Evolutionary conservation across 2,329 filamentous ascomycete species (phyloP).

Genomic region (Fusarium coffeatum): DNA sequence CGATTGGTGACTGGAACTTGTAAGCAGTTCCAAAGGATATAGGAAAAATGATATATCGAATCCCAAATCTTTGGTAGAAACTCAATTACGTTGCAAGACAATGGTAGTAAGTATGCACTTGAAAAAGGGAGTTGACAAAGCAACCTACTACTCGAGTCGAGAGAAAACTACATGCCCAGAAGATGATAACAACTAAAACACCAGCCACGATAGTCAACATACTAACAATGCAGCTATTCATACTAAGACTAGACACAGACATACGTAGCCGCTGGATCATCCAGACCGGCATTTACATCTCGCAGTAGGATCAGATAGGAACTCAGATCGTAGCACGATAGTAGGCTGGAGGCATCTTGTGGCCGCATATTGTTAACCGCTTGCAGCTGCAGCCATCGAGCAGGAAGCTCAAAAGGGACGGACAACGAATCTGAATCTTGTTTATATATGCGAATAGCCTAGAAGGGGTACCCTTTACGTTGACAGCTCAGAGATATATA

Average conservation of each 20-base stretch:
- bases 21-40: background rate
- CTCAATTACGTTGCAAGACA: slow-evolving; percentile 12
- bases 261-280: slow-evolving; percentile 13
- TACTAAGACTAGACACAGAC: background rate
- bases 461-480: background rate
- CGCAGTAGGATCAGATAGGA: background rate
- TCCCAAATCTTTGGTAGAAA: background rate
- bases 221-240: slow-evolving; percentile 12
- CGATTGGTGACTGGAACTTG: background rate
- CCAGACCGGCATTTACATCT: slow-evolving; percentile 16
- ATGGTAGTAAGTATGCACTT: background rate
- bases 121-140: slow-evolving; percentile 18
- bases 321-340: background rate
- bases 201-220: background rate
- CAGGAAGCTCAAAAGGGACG: slow-evolving; percentile 12
- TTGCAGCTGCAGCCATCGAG: slow-evolving; percentile 9
- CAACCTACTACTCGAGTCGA: slow-evolving; percentile 14
- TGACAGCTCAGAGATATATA: slow-evolving; percentile 16
- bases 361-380: slow-evolving; percentile 1
- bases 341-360: background rate
- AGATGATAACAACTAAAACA: slow-evolving; percentile 12
- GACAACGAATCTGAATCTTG: slow-evolving; percentile 3
- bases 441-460: slow-evolving; percentile 4
- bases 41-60: background rate
- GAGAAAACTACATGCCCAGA: background rate